A percentile compares a stretch with the other conserved stretches of the same genome.
Evolutionary conservation across 352 stramenopile genomes (phyloP).

Genomic region (Aphanomyces euteiches): DNA sequence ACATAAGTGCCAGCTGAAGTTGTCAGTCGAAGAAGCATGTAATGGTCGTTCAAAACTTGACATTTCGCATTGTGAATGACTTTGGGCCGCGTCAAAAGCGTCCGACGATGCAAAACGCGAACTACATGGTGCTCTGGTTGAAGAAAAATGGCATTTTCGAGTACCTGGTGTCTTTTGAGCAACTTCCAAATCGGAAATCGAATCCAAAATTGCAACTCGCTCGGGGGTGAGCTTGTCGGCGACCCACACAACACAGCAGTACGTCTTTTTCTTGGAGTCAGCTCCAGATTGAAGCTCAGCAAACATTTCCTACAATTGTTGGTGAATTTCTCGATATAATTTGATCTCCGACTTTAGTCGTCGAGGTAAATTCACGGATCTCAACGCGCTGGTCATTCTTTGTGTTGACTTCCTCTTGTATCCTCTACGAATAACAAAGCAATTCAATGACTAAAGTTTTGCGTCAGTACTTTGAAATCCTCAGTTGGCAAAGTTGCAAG

Average conservation of each 20-base stretch:
- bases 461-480: constrained; percentile 32
- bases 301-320: constrained; percentile 54
- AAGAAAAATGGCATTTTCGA: too few species aligned
- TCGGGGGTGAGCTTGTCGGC: constrained; percentile 55
- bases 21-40: constrained; percentile 93
- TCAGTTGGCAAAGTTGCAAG: constrained; percentile 52
- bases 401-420: constrained; percentile 64
- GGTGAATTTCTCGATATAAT: neutral
- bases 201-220: constrained; percentile 65
- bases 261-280: constrained; percentile 86
- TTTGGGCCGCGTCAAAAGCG: constrained; percentile 90
- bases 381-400: constrained; percentile 70
- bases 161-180: constrained; percentile 90
- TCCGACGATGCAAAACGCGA: constrained; percentile 96
- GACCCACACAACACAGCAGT: constrained; percentile 82
- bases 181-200: constrained; percentile 83
- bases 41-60: constrained; percentile 93
- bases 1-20: constrained; percentile 98
- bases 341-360: constrained; percentile 41
- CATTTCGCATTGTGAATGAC: constrained; percentile 84
- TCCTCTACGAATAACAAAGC: constrained; percentile 25
- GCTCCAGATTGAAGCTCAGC: constrained; percentile 67
- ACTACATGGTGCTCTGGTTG: constrained; percentile 38
- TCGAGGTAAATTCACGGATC: constrained; percentile 72
- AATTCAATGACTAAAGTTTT: constrained; percentile 28